Base-by-base conservation (phyloP, 2,329 filamentous ascomycete species). In the Ilyonectria robusta region DNA sequence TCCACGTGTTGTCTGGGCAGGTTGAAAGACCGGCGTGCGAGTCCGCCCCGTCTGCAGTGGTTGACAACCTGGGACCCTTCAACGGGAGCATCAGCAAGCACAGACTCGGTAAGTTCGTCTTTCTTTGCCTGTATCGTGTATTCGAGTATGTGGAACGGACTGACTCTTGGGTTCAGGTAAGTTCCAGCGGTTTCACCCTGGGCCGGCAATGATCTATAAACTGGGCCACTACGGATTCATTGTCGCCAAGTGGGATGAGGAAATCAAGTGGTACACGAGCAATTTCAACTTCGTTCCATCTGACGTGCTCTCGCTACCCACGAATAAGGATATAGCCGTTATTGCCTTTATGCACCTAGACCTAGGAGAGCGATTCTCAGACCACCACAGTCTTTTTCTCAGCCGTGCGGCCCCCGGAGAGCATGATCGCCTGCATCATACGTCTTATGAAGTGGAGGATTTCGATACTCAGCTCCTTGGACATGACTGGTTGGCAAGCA, bases 401-500 rank as follows among this genome's bases (percentile, higher is more conserved):
- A 23, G 33, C 29, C 53, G 3, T 29, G 33, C 33, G 19, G 17
- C 53, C 4, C 60, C 44, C 0, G 42, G 35, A n/a, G 44, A 56
- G 35, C 46, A 26, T 6, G 46, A 48, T 17, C 46, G 46, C 21
- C 10, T 63, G 42, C 60, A 63, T 26, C 53, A 79, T 61, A 64
- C 56, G 4, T 78, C 76, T n/a, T 79, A 70, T 59, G 77, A 91
- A 71, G 86, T 90, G 0, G 83, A 87, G 35, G 87, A 91, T 72
- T 88, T 89, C 68, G 89, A 92, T 72, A 86, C 85, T 1, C 89
- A 91, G 80, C 79, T 84, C 19, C 77, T 91, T 4, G 89, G 89
- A 0, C 89, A 91, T 75, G 81, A 88, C 57, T 90, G 87, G 84
- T 78, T 92, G 51, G 81, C 78, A 0, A 77, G 83, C 50, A 86